A percentile compares a stretch with the other conserved stretches of the same genome.
Conservation (phyloP, 441 rosid species). For the Euphorbia schlechtendalii region DNA sequence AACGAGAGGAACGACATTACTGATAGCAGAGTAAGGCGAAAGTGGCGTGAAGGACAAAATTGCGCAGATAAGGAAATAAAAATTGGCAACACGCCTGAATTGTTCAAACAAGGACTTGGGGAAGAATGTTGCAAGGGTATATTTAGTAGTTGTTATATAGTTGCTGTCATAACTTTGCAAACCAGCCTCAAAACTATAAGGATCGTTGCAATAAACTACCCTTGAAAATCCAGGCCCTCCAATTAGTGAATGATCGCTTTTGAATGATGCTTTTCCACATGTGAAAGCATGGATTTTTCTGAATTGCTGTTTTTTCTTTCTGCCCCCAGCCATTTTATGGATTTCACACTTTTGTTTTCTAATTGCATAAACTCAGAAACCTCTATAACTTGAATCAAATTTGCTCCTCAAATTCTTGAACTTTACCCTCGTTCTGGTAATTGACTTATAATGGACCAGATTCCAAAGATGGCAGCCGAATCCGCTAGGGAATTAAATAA, state of each 20-base stretch:
- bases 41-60: conserved; percentile 67
- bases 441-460: conserved; percentile 2
- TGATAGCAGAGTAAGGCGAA: conserved; percentile 69
- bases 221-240: conserved; percentile 97
- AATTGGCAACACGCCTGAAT: conserved; percentile 91
- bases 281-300: conserved; percentile 59
- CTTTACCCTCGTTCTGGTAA: background rate
- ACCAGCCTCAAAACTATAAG: conserved; percentile 51
- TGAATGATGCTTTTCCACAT: conserved; percentile 60
- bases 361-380: conserved; percentile 3
- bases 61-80: conserved; percentile 77
- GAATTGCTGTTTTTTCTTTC: conserved; percentile 52
- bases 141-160: conserved; percentile 77
- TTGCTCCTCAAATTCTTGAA: conserved; percentile 3
- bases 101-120: conserved; percentile 92
- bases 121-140: conserved; percentile 65
- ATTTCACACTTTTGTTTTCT: conserved; percentile 1
- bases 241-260: conserved; percentile 64
- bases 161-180: conserved; percentile 43
- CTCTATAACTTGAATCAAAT: conserved; percentile 1
- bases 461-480: conserved; percentile 14
- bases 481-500: background rate
- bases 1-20: conserved; percentile 70
- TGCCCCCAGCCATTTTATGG: conserved; percentile 34
- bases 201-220: conserved; percentile 76